Conservation (phyloP, 208 protist genomes). For the Herpetomonas samuelpessoai region DNA sequence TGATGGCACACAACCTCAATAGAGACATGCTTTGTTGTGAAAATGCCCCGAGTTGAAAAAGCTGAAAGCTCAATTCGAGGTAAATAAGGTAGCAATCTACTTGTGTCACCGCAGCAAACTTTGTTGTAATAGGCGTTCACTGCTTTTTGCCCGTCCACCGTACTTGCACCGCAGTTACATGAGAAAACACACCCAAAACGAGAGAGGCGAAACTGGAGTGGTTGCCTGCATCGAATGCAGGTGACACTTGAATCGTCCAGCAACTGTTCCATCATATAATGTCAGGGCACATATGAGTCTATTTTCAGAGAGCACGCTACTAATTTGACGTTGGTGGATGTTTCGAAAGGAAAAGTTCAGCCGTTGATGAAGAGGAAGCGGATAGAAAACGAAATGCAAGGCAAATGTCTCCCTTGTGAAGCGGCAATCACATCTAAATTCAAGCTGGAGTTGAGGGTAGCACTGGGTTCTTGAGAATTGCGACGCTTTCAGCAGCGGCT, state of each 20-base stretch:
- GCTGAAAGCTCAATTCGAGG: conserved; percentile 28
- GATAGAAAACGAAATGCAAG: no score
- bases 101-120: not conserved
- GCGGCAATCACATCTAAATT: no score
- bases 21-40: conserved; percentile 1
- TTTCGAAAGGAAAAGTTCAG: no score
- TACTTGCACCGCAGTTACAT: conserved; percentile 34
- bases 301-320: no score
- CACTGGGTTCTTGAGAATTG: no score
- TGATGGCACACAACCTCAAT: conserved; percentile 47
- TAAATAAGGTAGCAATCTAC: conserved; percentile 17
- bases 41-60: not conserved
- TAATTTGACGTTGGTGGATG: no score
- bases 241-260: conserved; percentile 25
- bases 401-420: no score
- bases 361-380: no score
- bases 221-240: conserved; percentile 30
- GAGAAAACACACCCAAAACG: conserved; percentile 69
- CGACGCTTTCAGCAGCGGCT: no score
- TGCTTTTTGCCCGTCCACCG: conserved; percentile 46
- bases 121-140: conserved; percentile 9
- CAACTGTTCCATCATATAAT: conserved; percentile 72
- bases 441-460: no score
- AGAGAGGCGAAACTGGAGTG: conserved; percentile 48
- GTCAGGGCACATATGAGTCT: no score